A percentile compares a stretch with the other conserved stretches of the same genome.
Conservation (phyloP, 2,329 filamentous ascomycete species). For the Cadophora sp. region DNA sequence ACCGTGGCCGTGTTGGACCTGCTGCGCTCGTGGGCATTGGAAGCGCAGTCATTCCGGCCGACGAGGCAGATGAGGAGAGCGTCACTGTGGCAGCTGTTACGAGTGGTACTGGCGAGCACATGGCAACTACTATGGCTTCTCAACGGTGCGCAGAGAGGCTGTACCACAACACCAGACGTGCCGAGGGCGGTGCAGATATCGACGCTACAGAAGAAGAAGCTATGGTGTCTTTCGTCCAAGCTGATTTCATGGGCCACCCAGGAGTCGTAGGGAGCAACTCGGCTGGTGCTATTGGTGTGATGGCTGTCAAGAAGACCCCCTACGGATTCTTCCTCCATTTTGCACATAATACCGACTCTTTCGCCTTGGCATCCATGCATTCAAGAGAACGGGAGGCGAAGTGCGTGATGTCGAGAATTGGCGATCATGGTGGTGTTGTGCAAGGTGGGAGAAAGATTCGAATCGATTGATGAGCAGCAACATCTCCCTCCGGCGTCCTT, state of each 20-base stretch:
- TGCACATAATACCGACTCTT: slow-evolving; percentile 92
- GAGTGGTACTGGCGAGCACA: slow-evolving; percentile 96
- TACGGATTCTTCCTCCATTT: slow-evolving; percentile 86
- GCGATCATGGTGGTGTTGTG: slow-evolving; percentile 41
- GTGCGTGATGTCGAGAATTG: slow-evolving; percentile 83
- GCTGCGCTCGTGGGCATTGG: slow-evolving; percentile 93
- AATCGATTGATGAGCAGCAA: slow-evolving; percentile 13
- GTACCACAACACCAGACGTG: slow-evolving; percentile 72
- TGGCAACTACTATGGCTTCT: slow-evolving; percentile 94
- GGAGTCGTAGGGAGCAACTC: slow-evolving; percentile 82
- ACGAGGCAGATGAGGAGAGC: slow-evolving; percentile 71
- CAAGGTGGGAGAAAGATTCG: slow-evolving; percentile 38
- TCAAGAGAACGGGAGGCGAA: slow-evolving; percentile 75
- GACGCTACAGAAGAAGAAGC: slow-evolving; percentile 78
- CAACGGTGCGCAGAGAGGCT: slow-evolving; percentile 85
- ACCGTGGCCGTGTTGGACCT: slow-evolving; percentile 87
- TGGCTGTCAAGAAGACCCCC: slow-evolving; percentile 84
- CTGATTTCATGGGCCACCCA: slow-evolving; percentile 94
- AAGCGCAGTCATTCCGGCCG: slow-evolving; percentile 83
- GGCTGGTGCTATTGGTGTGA: slow-evolving; percentile 86
- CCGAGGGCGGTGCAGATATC: slow-evolving; percentile 65
- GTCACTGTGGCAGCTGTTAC: slow-evolving; percentile 83
- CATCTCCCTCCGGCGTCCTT: no score
- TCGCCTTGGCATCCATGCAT: slow-evolving; percentile 88
- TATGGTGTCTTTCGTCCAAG: slow-evolving; percentile 77